phyloP scores from a whole-genome alignment of 176 grass and related monocot species.

The Stipa capillata region DNA sequence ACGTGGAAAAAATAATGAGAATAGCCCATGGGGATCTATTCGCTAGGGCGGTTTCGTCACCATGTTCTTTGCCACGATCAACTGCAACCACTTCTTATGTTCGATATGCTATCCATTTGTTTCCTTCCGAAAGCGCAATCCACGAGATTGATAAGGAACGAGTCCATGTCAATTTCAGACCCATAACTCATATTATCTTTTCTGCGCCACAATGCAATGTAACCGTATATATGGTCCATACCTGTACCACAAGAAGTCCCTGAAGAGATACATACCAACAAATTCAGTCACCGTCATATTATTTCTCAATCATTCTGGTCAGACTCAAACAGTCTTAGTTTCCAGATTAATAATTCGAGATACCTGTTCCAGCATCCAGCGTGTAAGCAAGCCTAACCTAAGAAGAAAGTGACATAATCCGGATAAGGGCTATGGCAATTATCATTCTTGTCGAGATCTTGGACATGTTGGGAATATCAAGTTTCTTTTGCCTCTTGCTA shows the following conservation, averaged over 20 bases:
- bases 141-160: neutral
- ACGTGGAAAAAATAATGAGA: too few relatives aligned
- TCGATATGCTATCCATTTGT: neutral
- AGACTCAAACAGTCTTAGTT: neutral
- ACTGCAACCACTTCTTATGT: neutral
- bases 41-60: neutral
- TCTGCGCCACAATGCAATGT: neutral
- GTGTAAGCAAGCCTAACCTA: constrained; percentile 36
- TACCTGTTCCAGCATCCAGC: constrained; percentile 8
- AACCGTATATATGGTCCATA: neutral
- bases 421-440: constrained; percentile 35
- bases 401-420: constrained; percentile 6
- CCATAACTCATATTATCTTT: neutral
- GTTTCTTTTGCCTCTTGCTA: neutral
- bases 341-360: neutral
- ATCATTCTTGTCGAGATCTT: neutral
- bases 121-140: neutral
- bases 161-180: neutral
- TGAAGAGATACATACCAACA: neutral
- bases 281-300: neutral
- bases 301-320: neutral
- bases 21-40: neutral
- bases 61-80: neutral
- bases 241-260: neutral
- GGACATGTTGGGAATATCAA: neutral